Evolutionary conservation across 1,139 yeast genomes (phyloP).

Genomic region (Scheffersomyces titani): DNA sequence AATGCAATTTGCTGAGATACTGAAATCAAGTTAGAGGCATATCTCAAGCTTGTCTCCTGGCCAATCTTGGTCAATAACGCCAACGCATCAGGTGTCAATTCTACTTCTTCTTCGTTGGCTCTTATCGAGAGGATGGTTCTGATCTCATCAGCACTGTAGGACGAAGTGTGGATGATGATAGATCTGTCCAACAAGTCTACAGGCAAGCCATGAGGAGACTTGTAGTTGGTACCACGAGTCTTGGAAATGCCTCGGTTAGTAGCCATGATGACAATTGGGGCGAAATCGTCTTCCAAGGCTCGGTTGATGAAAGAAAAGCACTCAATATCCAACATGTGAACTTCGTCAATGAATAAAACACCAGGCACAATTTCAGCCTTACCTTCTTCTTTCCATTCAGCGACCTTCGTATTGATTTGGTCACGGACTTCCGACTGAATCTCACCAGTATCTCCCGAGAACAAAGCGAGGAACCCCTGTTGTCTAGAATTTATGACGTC

Average conservation of each 20-base stretch:
- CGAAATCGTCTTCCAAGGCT: slow-evolving; percentile 93
- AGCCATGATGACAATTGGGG: slow-evolving; percentile 98
- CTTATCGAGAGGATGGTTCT: slow-evolving; percentile 83
- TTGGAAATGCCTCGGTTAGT: slow-evolving; percentile 92
- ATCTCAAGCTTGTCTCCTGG: slow-evolving; percentile 87
- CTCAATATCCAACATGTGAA: slow-evolving; percentile 97
- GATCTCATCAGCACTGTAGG: slow-evolving; percentile 80
- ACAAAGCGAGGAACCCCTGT: slow-evolving; percentile 94
- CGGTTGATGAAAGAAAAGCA: slow-evolving; percentile 94
- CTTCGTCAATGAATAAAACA: slow-evolving; percentile 95
- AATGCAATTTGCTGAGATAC: slow-evolving; percentile 84
- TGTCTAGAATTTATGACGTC: slow-evolving; percentile 98
- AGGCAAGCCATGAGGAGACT: slow-evolving; percentile 96
- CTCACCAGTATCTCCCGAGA: slow-evolving; percentile 98
- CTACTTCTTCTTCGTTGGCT: slow-evolving; percentile 96
- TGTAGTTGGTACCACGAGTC: slow-evolving; percentile 91
- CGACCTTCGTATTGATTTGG: slow-evolving; percentile 94
- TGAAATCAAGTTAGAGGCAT: slow-evolving; percentile 87
- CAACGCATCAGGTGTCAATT: slow-evolving; percentile 77
- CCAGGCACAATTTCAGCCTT: slow-evolving; percentile 99
- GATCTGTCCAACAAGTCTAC: slow-evolving; percentile 91
- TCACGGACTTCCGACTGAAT: slow-evolving; percentile 94
- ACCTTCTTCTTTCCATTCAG: slow-evolving; percentile 99
- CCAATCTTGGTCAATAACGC: slow-evolving; percentile 92
- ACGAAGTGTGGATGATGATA: slow-evolving; percentile 83